Percentiles rank a stretch among this genome's conserved stretches.
Conservation (phyloP, 495 filamentous ascomycete genomes). For the Xanthoparmelia taractica region DNA sequence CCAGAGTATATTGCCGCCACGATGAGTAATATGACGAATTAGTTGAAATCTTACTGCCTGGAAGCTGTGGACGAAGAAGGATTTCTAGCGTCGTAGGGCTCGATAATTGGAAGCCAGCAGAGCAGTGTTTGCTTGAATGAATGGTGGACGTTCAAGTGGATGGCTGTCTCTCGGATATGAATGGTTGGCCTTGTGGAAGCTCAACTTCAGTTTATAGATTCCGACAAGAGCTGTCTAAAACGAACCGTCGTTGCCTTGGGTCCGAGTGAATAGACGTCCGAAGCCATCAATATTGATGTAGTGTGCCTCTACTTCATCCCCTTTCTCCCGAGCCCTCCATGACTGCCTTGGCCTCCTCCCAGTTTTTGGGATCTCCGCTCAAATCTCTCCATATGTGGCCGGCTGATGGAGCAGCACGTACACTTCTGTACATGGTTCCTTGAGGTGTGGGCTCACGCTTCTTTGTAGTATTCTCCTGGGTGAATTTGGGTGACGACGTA, state of each 20-base stretch:
- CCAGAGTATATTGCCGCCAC: background rate
- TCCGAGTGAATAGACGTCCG: background rate
- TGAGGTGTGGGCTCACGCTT: conserved; percentile 9
- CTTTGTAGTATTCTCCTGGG: background rate
- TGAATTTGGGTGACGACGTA: background rate
- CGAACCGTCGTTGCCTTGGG: background rate
- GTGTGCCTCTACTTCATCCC: background rate
- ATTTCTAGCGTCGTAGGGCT: background rate
- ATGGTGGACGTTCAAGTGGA: background rate
- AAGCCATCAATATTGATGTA: background rate
- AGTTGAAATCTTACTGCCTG: background rate
- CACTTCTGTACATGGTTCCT: conserved; percentile 14
- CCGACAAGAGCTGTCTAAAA: background rate
- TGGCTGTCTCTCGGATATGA: background rate
- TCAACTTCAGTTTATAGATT: background rate
- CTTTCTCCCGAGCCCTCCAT: conserved; percentile 13
- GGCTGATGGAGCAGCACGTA: background rate
- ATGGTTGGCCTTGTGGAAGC: background rate
- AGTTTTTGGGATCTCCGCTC: conserved; percentile 1
- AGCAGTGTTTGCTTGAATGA: background rate
- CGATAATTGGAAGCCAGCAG: background rate
- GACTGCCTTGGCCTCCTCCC: conserved; percentile 20
- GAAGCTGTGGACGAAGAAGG: background rate
- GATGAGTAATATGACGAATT: background rate
- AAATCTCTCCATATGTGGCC: background rate